A percentile compares a stretch with the other conserved stretches of the same genome.
phyloP scores from a whole-genome alignment of 257 asterid species.

The Rhazya stricta region DNA sequence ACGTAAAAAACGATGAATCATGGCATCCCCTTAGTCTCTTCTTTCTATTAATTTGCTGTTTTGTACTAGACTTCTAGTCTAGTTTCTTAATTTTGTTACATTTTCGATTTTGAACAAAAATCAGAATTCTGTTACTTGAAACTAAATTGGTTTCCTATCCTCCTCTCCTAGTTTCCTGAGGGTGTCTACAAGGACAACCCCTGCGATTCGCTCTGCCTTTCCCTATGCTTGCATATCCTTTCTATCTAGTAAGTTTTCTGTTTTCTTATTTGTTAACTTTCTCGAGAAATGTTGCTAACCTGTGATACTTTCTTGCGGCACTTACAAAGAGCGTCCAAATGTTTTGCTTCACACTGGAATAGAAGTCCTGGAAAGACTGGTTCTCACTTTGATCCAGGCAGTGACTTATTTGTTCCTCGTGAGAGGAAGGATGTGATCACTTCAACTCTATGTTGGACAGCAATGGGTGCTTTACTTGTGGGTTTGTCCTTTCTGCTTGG shows the following conservation, averaged over 20 bases:
- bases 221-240: slow-evolving; percentile 68
- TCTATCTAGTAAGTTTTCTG: slow-evolving; percentile 45
- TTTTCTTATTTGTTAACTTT: slow-evolving; percentile 8
- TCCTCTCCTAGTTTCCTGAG: slow-evolving; percentile 35
- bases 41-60: not conserved
- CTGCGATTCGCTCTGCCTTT: slow-evolving; percentile 59
- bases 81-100: no score
- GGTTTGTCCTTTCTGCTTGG: slow-evolving; percentile 62
- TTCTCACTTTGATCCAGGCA: slow-evolving; percentile 70
- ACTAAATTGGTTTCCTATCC: not conserved
- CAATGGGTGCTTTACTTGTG: slow-evolving; percentile 60
- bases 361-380: slow-evolving; percentile 82
- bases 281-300: not conserved
- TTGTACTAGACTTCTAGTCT: no score
- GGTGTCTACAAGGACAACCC: slow-evolving; percentile 3
- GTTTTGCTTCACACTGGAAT: slow-evolving; percentile 40
- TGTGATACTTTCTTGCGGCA: not conserved
- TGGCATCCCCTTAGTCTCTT: slow-evolving; percentile 60
- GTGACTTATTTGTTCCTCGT: slow-evolving; percentile 61
- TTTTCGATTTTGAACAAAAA: no score
- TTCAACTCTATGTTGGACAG: slow-evolving; percentile 66
- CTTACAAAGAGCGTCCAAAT: not conserved
- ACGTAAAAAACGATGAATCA: slow-evolving; percentile 79
- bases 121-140: not conserved
- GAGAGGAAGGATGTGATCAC: slow-evolving; percentile 70